Evolutionary conservation across 139 green algal genomes (phyloP).

Genomic region (Astrephomene gubernaculifera): DNA sequence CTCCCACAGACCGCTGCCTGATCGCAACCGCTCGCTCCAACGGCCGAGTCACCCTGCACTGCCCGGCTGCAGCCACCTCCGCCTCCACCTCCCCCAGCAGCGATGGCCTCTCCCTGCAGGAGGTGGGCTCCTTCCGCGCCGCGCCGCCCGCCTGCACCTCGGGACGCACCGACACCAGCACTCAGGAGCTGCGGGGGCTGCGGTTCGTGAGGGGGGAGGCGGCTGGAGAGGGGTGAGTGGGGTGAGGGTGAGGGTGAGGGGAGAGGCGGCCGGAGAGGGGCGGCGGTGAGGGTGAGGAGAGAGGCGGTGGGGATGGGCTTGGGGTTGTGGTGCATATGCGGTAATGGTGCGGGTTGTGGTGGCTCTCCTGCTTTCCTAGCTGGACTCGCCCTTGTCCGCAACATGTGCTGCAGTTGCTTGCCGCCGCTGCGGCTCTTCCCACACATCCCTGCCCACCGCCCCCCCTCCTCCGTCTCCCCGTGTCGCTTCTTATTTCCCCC

Average conservation of each 20-base stretch:
- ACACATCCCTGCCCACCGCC: not conserved
- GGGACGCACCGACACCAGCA: constrained; percentile 3
- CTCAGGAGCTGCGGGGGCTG: not conserved
- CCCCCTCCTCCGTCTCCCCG: not conserved
- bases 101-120: not conserved
- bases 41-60: constrained; percentile 24
- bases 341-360: too few relatives aligned
- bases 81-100: not conserved
- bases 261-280: not conserved
- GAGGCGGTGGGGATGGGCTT: not conserved
- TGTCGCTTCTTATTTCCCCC: not conserved
- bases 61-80: not conserved
- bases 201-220: not conserved
- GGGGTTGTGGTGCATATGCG: too few relatives aligned
- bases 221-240: not conserved
- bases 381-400: too few relatives aligned
- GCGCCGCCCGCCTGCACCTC: constrained; percentile 24
- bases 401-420: too few relatives aligned
- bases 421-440: too few relatives aligned
- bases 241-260: not conserved
- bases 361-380: too few relatives aligned
- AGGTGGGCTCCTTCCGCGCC: constrained; percentile 25
- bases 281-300: not conserved
- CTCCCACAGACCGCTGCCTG: not conserved
- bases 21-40: constrained; percentile 1